Conservation (phyloP, 2,329 filamentous ascomycete species). For the Monosporascus sp. region DNA sequence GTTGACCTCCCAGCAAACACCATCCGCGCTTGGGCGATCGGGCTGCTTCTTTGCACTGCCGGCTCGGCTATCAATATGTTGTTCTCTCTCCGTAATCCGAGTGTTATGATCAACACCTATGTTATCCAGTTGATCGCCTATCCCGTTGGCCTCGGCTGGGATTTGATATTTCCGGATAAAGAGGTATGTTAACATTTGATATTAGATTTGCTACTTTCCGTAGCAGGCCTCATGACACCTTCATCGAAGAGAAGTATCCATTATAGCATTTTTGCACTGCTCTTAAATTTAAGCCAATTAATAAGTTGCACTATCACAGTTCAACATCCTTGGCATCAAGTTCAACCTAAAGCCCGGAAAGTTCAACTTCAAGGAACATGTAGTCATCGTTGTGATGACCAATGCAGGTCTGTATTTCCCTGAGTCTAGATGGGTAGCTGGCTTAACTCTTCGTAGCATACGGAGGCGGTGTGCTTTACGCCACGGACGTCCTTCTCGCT, state of each 20-base stretch:
- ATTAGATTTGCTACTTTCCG: too few relatives aligned
- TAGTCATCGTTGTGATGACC: slow-evolving; percentile 53
- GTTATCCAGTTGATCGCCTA: slow-evolving; percentile 53
- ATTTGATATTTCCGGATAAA: slow-evolving; percentile 29
- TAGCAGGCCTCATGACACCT: too few relatives aligned
- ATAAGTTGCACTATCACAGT: too few relatives aligned
- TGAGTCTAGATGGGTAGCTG: not conserved
- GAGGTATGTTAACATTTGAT: slow-evolving; percentile 10
- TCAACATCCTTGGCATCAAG: slow-evolving; percentile 28
- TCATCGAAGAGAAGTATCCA: too few relatives aligned
- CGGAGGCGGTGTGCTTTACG: slow-evolving; percentile 53
- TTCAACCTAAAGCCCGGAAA: slow-evolving; percentile 36
- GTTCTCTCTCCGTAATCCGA: slow-evolving; percentile 44
- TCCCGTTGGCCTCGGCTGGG: slow-evolving; percentile 35
- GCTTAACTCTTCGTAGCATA: slow-evolving; percentile 47
- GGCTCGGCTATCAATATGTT: slow-evolving; percentile 54
- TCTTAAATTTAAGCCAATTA: too few relatives aligned
- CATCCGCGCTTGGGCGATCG: slow-evolving; percentile 56
- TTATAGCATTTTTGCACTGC: too few relatives aligned
- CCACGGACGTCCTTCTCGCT: slow-evolving; percentile 46
- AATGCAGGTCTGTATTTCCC: slow-evolving; percentile 41
- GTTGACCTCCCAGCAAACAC: slow-evolving; percentile 52
- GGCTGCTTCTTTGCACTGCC: slow-evolving; percentile 51
- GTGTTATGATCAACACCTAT: slow-evolving; percentile 47
- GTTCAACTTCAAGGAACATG: slow-evolving; percentile 35